Base-by-base conservation (phyloP, 2,329 filamentous ascomycete genomes). In the Cladorrhinum sp. region DNA sequence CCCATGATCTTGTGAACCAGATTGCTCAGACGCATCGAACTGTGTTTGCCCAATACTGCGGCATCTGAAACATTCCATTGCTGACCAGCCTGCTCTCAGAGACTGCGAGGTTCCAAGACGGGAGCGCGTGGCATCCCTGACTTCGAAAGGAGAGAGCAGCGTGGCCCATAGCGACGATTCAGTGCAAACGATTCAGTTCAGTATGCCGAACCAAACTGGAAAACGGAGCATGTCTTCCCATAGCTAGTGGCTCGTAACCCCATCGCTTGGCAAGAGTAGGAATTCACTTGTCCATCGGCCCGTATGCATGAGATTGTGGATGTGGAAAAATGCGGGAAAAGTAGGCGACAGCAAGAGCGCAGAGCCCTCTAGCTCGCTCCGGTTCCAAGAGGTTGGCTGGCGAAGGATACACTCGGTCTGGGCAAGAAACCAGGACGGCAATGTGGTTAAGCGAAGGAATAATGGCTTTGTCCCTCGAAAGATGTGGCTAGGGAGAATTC, bases 271-370 rank as follows among this genome's bases (percentile, higher is more conserved):
- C 33, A 36, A 16, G 3, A 36, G 33, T 3, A 36, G 33, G 12
- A 36, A 36, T 10, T 36, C 9, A 12, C 9, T 36, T 30, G 57
- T 57, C 20, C 56, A 59, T 62, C 59, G 30, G 56, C 42, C 59
- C 52, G 39, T 50, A 28, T 42, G 64, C 65, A 67, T 67, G 56
- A 63, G 18, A 18, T 39, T 23, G 39, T 55, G 56, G 24, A 18
- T 39, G 50, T 63, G 64, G 64, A 24, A 66, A 64, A 65, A 66
- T 67, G 64, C 64, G 65, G 65, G 23, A 66, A 64, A 65, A 64
- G 16, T 21, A 46, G 53, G 30, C 8, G 23, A 46, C 23, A 46
- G 36, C 18, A 55, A 21, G 28, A 54, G 30, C n/a, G 14, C n/a
- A 33, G 51, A 16, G n/a, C 28, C 51, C 18, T 33, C 10, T 36